A percentile compares a stretch with the other conserved stretches of the same genome.
These are phyloP conservation scores for Bocquillonia castaneifolia DNA, from an alignment of 441 rosid species.

Conservation along the genomic window DNA sequence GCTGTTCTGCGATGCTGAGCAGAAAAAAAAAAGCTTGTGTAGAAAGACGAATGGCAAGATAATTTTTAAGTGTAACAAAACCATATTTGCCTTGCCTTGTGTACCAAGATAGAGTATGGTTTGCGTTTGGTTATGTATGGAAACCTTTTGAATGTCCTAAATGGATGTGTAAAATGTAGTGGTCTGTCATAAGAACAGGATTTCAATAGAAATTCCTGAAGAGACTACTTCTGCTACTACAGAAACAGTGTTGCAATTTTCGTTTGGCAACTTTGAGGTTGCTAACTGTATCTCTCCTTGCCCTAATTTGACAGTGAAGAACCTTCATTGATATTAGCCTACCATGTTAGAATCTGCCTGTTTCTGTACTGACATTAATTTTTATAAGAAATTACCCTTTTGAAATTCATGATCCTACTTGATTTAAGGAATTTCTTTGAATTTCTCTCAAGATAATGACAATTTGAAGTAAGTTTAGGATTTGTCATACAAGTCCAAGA, in stretches of 20 bases:
- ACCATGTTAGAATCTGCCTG: no score
- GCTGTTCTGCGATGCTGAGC: constrained; percentile 20
- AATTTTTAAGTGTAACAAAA: not conserved
- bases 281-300: not conserved
- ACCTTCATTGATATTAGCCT: not conserved
- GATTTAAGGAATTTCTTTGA: no score
- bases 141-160: not conserved
- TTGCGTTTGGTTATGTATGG: not conserved
- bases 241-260: not conserved
- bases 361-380: no score
- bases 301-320: not conserved
- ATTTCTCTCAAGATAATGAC: no score
- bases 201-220: not conserved
- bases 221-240: no score
- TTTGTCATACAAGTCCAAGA: no score
- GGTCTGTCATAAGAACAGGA: not conserved
- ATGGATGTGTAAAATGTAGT: not conserved
- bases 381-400: no score
- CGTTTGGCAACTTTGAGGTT: not conserved
- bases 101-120: not conserved
- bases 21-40: constrained; percentile 7
- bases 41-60: not conserved
- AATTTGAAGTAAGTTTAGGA: no score
- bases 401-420: no score
- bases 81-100: not conserved